Percentiles rank a stretch among this genome's conserved stretches.
These are phyloP conservation scores for Kwoniella sp. DNA, from an alignment of 768 basidiomycete species.

Conservation along the genomic window DNA sequence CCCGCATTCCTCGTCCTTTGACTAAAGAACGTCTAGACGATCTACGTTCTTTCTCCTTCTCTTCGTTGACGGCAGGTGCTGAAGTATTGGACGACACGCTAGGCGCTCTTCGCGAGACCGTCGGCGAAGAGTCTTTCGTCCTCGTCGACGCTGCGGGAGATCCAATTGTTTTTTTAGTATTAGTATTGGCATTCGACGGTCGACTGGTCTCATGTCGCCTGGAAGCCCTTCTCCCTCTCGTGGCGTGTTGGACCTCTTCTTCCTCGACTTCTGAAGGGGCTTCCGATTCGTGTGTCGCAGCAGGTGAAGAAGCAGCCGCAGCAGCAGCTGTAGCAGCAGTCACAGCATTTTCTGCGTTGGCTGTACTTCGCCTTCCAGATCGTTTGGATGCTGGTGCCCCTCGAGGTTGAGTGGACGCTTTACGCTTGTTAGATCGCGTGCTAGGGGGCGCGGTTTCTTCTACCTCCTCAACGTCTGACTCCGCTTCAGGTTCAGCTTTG, in stretches of 20 bases:
- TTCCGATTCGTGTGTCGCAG: slow-evolving; percentile 15
- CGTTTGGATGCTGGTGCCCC: slow-evolving; percentile 32
- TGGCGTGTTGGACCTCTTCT: slow-evolving; percentile 24
- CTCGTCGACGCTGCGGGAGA: slow-evolving; percentile 28
- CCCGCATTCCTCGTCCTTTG: slow-evolving; percentile 19
- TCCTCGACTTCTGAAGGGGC: slow-evolving; percentile 20
- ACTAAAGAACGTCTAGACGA: slow-evolving; percentile 5
- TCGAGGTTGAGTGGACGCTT: slow-evolving; percentile 27
- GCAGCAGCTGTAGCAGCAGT: background rate
- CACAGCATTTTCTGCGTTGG: no score
- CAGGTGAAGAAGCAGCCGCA: slow-evolving; percentile 2
- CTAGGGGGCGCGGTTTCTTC: slow-evolving; percentile 5
- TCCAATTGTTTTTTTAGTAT: slow-evolving; percentile 8
- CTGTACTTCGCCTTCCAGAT: slow-evolving; percentile 17
- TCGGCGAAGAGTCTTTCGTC: slow-evolving; percentile 37
- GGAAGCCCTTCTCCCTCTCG: slow-evolving; percentile 19
- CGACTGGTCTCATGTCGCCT: slow-evolving; percentile 6
- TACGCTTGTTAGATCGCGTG: slow-evolving; percentile 32
- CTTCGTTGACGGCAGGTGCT: slow-evolving; percentile 14
- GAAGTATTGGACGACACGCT: slow-evolving; percentile 35
- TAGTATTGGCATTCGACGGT: slow-evolving; percentile 4
- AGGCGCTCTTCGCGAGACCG: slow-evolving; percentile 31
- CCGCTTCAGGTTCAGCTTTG: background rate
- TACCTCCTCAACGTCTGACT: background rate
- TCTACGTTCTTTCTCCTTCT: slow-evolving; percentile 14